Conservation (phyloP, 768 basidiomycete species). For the Russula abietina region DNA sequence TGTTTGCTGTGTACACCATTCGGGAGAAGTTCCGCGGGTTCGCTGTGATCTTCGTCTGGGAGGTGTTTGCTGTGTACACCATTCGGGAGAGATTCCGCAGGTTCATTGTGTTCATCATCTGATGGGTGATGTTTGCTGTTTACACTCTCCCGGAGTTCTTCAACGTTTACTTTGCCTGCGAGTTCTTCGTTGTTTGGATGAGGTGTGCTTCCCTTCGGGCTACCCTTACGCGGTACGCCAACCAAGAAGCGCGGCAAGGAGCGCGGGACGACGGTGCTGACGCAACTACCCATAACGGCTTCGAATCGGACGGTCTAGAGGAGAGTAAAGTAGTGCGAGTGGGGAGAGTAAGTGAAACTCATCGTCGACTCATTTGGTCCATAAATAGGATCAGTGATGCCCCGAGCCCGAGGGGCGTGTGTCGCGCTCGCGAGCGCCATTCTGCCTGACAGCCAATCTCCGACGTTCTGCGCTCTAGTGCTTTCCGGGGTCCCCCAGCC, state of each 20-base stretch:
- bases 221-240: background rate
- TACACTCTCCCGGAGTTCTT: background rate
- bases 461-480: background rate
- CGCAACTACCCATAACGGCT: background rate
- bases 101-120: too few relatives aligned
- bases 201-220: background rate
- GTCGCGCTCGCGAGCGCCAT: background rate
- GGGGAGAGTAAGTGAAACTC: background rate
- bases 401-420: background rate
- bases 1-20: too few relatives aligned
- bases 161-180: background rate
- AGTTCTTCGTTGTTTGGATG: background rate
- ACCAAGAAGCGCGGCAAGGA: too few relatives aligned
- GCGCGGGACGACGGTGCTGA: background rate
- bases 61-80: too few relatives aligned
- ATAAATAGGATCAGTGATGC: background rate
- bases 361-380: background rate
- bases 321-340: background rate
- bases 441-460: background rate
- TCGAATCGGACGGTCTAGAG: background rate
- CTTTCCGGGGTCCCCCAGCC: constrained; percentile 4
- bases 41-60: too few relatives aligned
- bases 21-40: too few relatives aligned
- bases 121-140: background rate
- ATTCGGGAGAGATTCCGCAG: too few relatives aligned